Percentiles rank a stretch among this genome's conserved stretches.
Evolutionary conservation across 192 early-diverging fungal genomes (phyloP).

Genomic region (Dissophora ornata): DNA sequence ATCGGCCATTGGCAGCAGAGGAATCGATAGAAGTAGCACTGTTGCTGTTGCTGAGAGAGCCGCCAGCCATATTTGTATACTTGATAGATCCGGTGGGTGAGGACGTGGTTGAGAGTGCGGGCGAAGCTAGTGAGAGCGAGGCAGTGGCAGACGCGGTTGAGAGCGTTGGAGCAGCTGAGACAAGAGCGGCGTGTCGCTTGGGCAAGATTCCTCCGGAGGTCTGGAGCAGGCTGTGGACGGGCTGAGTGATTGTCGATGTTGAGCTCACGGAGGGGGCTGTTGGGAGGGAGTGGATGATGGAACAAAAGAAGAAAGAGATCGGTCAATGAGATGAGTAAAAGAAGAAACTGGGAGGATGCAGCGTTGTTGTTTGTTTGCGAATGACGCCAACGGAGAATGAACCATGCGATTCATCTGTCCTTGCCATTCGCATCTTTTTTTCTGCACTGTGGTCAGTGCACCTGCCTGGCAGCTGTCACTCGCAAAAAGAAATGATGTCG

Average conservation of each 20-base stretch:
- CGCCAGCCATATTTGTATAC: slow-evolving; percentile 3
- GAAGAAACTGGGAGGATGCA: background rate
- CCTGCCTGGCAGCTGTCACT: background rate
- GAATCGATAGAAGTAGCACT: slow-evolving; percentile 5
- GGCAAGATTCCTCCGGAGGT: slow-evolving; percentile 29
- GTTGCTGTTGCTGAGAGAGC: background rate
- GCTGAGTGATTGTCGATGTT: slow-evolving; percentile 40
- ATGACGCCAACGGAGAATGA: too few species aligned
- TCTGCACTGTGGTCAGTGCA: too few species aligned
- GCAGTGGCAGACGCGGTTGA: slow-evolving; percentile 21
- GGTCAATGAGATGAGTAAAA: background rate
- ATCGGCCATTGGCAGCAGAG: background rate
- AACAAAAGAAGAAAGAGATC: background rate
- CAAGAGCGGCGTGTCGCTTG: slow-evolving; percentile 20
- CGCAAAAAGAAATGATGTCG: background rate
- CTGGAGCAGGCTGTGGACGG: slow-evolving; percentile 38
- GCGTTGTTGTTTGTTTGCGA: background rate
- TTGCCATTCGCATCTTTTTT: too few species aligned
- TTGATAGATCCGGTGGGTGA: slow-evolving; percentile 4
- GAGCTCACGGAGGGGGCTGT: slow-evolving; percentile 49
- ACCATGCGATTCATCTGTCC: too few species aligned
- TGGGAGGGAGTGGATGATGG: background rate
- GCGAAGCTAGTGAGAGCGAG: background rate
- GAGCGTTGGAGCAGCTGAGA: slow-evolving; percentile 19
- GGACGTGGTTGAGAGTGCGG: slow-evolving; percentile 18